A percentile compares a stretch with the other conserved stretches of the same genome.
Evolutionary conservation across 2,329 filamentous ascomycete genomes (phyloP).

Genomic region (Orbilia quercus): DNA sequence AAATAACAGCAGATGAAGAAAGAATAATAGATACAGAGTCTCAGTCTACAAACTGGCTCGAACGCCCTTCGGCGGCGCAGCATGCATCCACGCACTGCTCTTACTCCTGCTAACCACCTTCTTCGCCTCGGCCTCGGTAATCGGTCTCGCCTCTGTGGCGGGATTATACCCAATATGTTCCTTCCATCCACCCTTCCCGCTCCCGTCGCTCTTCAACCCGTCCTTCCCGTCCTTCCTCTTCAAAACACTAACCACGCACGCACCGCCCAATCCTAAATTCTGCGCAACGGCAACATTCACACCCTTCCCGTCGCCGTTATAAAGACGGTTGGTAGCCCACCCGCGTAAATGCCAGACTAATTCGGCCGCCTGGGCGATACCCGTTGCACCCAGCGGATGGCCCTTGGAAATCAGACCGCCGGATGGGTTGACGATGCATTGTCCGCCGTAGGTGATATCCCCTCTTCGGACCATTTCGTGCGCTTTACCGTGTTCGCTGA

Average conservation of each 20-base stretch:
- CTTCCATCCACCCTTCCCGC: constrained; percentile 69
- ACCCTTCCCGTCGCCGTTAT: constrained; percentile 65
- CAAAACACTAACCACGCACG: constrained; percentile 90
- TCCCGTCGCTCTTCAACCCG: constrained; percentile 64
- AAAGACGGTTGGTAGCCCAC: constrained; percentile 90
- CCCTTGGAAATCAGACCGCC: constrained; percentile 96
- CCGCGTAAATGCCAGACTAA: constrained; percentile 94
- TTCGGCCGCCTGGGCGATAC: constrained; percentile 95
- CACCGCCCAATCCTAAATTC: constrained; percentile 90
- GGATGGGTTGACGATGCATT: constrained; percentile 87
- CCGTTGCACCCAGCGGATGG: constrained; percentile 91
- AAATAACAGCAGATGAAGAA: not conserved
- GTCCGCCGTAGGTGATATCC: constrained; percentile 86
- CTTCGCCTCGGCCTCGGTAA: constrained; percentile 80
- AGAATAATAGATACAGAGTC: not conserved
- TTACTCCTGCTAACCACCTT: constrained; percentile 76
- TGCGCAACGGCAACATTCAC: constrained; percentile 85
- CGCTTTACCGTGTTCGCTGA: constrained; percentile 82
- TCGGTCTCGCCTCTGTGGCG: constrained; percentile 86
- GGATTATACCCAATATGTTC: constrained; percentile 89
- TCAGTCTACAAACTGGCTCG: constrained; percentile 27
- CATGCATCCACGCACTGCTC: constrained; percentile 62
- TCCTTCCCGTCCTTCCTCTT: constrained; percentile 80
- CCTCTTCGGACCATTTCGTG: constrained; percentile 88
- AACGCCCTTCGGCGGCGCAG: constrained; percentile 19